These are phyloP conservation scores for Gigaspora rosea DNA, from an alignment of 192 early-diverging fungal species.

Conservation along the genomic window DNA sequence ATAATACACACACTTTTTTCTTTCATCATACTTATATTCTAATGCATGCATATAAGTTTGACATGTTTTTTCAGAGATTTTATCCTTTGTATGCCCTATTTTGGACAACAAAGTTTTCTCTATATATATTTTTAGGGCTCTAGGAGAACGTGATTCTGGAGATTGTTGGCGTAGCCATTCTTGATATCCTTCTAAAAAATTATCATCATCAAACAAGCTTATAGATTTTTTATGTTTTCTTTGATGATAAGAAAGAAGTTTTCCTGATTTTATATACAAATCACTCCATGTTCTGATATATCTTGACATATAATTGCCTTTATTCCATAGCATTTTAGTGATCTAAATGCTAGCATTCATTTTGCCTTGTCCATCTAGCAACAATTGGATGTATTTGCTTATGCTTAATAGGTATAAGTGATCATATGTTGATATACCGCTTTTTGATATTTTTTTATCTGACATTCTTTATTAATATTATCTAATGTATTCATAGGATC, in stretches of 20 bases:
- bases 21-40: too few species aligned
- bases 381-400: not conserved
- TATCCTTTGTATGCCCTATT: constrained; percentile 9
- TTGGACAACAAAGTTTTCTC: constrained; percentile 1
- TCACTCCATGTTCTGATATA: not conserved
- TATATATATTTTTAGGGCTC: not conserved
- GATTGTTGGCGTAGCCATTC: not conserved
- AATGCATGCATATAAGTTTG: not conserved
- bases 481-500: too few species aligned
- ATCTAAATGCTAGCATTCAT: too few species aligned
- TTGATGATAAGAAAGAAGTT: not conserved
- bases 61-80: constrained; percentile 22
- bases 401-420: not conserved
- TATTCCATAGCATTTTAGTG: not conserved
- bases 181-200: not conserved
- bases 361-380: too few species aligned
- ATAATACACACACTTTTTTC: too few species aligned
- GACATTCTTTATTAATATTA: not conserved
- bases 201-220: not conserved
- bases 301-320: not conserved
- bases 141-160: not conserved
- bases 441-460: not conserved
- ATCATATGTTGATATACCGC: not conserved
- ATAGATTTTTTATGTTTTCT: not conserved
- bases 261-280: not conserved